A percentile compares a stretch with the other conserved stretches of the same genome.
Evolutionary conservation across 1,284 basidiomycete genomes (phyloP).

Genomic region (Marasmius fiardii): DNA sequence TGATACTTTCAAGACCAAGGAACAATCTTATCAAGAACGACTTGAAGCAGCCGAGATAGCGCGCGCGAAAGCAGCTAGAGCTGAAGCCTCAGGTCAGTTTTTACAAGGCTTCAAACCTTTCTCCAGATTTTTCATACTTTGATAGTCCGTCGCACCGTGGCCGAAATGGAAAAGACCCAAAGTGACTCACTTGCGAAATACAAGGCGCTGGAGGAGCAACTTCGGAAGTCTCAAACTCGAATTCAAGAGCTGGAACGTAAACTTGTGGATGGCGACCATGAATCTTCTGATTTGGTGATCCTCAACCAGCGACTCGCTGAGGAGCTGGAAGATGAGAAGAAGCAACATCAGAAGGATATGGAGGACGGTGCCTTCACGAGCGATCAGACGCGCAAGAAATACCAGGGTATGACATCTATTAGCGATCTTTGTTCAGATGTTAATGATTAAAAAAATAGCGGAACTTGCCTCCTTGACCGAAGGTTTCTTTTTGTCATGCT

Average conservation of each 20-base stretch:
- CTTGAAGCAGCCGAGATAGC: slow-evolving; percentile 71
- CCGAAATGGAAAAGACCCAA: slow-evolving; percentile 62
- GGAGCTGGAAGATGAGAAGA: slow-evolving; percentile 74
- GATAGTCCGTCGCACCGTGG: slow-evolving; percentile 56
- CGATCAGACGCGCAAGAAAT: slow-evolving; percentile 80
- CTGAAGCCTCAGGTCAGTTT: slow-evolving; percentile 57
- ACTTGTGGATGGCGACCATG: slow-evolving; percentile 66
- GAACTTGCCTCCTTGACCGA: slow-evolving; percentile 76
- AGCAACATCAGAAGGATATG: slow-evolving; percentile 74
- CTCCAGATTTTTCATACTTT: slow-evolving; percentile 11
- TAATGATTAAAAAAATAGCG: slow-evolving; percentile 34
- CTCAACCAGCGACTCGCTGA: slow-evolving; percentile 65
- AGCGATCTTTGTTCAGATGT: background rate
- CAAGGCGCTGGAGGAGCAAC: slow-evolving; percentile 48
- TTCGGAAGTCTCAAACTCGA: slow-evolving; percentile 51
- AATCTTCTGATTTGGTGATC: slow-evolving; percentile 63
- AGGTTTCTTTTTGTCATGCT: slow-evolving; percentile 37
- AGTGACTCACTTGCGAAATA: slow-evolving; percentile 51
- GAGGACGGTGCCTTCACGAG: slow-evolving; percentile 73
- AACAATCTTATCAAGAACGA: slow-evolving; percentile 55
- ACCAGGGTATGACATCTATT: slow-evolving; percentile 55
- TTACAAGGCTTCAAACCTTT: background rate
- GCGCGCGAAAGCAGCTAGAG: slow-evolving; percentile 59
- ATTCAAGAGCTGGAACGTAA: slow-evolving; percentile 61
- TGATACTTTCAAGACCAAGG: slow-evolving; percentile 64